Percentiles rank a stretch among this genome's conserved stretches.
Conservation (phyloP, 2,329 filamentous ascomycete species). For the Hymenoscyphus fructigenus region DNA sequence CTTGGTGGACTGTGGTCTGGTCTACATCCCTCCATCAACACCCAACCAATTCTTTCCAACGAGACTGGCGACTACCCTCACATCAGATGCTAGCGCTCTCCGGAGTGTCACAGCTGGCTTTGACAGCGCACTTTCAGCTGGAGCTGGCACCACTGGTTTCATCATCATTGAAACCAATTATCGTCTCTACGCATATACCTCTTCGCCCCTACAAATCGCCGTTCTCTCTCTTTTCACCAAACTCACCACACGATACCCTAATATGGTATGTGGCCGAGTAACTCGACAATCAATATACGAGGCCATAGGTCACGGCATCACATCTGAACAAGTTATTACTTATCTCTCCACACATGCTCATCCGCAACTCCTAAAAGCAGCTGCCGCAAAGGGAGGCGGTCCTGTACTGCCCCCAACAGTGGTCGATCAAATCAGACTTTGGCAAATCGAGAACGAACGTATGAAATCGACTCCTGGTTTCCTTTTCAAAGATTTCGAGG, state of each 20-base stretch:
- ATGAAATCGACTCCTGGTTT: conserved; percentile 84
- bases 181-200: conserved; percentile 94
- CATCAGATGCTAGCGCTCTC: conserved; percentile 67
- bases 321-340: conserved; percentile 88
- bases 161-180: conserved; percentile 99
- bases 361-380: conserved; percentile 75
- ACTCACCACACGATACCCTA: conserved; percentile 86
- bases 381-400: conserved; percentile 33
- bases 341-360: conserved; percentile 93
- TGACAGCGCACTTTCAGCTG: conserved; percentile 59
- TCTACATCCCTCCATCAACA: conserved; percentile 67
- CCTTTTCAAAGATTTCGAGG: conserved; percentile 85
- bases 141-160: conserved; percentile 63
- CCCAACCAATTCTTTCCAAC: conserved; percentile 79
- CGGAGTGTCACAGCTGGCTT: conserved; percentile 69
- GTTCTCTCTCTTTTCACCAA: conserved; percentile 88
- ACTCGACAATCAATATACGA: conserved; percentile 84
- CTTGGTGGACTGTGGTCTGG: conserved; percentile 87
- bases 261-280: conserved; percentile 89
- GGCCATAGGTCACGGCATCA: conserved; percentile 89
- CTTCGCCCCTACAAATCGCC: conserved; percentile 89
- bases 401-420: conserved; percentile 91
- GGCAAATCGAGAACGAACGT: conserved; percentile 95
- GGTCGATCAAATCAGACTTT: conserved; percentile 93
- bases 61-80: conserved; percentile 89